Percentiles rank a stretch among this genome's conserved stretches.
These are phyloP conservation scores for Wickerhamomyces pijperi DNA, from an alignment of 805 yeast species.

Conservation along the genomic window DNA sequence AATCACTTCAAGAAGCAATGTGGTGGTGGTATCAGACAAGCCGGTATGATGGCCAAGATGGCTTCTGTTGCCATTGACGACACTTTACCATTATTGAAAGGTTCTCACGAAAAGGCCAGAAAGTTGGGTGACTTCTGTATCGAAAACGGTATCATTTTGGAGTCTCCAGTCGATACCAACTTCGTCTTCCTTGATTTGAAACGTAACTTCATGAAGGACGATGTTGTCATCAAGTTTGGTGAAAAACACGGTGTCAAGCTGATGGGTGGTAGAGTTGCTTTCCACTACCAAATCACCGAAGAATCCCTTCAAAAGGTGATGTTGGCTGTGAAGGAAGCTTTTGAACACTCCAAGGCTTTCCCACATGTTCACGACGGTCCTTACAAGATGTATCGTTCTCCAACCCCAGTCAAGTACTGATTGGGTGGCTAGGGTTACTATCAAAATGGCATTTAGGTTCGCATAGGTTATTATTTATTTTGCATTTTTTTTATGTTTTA, in stretches of 20 bases:
- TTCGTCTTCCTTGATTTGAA: conserved; percentile 65
- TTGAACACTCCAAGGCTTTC: conserved; percentile 37
- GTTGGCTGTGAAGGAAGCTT: conserved; percentile 44
- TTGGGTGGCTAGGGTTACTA: neutral
- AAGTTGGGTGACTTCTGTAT: conserved; percentile 42
- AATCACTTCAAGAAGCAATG: conserved; percentile 83
- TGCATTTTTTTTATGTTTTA: conserved; percentile 6
- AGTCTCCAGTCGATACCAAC: conserved; percentile 73
- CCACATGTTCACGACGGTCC: conserved; percentile 43
- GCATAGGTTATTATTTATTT: conserved; percentile 5
- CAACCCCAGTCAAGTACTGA: conserved; percentile 22
- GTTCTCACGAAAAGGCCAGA: conserved; percentile 39
- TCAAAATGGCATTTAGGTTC: conserved; percentile 19
- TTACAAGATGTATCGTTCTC: conserved; percentile 32
- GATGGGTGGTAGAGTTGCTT: conserved; percentile 68
- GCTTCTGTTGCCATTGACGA: conserved; percentile 70
- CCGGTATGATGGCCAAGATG: conserved; percentile 74
- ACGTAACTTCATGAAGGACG: conserved; percentile 39
- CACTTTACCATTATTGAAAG: conserved; percentile 38
- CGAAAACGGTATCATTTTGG: conserved; percentile 42
- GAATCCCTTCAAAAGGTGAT: conserved; percentile 49
- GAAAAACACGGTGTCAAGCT: conserved; percentile 49
- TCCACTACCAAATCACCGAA: conserved; percentile 58
- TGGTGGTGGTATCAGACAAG: conserved; percentile 91
- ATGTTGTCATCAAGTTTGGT: conserved; percentile 40